phyloP scores from a whole-genome alignment of 2,329 filamentous ascomycete genomes.

The Allantophomopsis lycopodina region DNA sequence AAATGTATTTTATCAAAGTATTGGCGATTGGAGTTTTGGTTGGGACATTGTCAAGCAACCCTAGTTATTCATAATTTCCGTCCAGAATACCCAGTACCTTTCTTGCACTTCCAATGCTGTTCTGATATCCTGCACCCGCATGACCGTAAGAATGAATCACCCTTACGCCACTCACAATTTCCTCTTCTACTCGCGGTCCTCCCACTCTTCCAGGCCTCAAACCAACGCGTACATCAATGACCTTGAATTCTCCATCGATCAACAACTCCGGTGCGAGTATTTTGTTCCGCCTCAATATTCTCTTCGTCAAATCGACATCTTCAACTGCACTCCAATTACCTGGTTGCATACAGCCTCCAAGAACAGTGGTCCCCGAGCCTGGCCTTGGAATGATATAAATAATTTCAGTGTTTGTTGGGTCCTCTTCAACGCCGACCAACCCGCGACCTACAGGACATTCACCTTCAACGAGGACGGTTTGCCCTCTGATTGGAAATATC shows the following conservation, averaged over 20 bases:
- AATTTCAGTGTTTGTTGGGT: conserved; percentile 4
- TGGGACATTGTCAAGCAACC: no score
- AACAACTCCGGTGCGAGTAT: conserved; percentile 16
- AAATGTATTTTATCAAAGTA: neutral
- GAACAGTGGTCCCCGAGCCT: conserved; percentile 23
- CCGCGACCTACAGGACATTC: conserved; percentile 19
- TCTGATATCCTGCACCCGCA: conserved; percentile 26
- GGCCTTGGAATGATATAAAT: conserved; percentile 27
- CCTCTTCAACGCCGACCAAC: conserved; percentile 12
- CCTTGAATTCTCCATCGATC: conserved; percentile 26
- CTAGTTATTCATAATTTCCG: neutral
- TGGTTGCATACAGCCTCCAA: conserved; percentile 28
- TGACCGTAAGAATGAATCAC: conserved; percentile 33
- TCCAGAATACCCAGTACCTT: conserved; percentile 8
- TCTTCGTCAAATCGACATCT: conserved; percentile 18
- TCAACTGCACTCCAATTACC: conserved; percentile 19
- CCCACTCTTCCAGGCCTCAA: conserved; percentile 27
- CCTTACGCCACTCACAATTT: conserved; percentile 16
- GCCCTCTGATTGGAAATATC: conserved; percentile 27
- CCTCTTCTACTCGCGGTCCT: conserved; percentile 26
- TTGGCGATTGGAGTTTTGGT: neutral
- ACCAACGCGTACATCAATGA: conserved; percentile 26
- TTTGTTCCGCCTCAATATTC: conserved; percentile 19
- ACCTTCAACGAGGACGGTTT: conserved; percentile 29
- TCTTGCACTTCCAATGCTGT: conserved; percentile 14